Percentiles rank a stretch among this genome's conserved stretches.
These are phyloP conservation scores for Penicillium silybi DNA, from an alignment of 495 filamentous ascomycete genomes.

Conservation along the genomic window DNA sequence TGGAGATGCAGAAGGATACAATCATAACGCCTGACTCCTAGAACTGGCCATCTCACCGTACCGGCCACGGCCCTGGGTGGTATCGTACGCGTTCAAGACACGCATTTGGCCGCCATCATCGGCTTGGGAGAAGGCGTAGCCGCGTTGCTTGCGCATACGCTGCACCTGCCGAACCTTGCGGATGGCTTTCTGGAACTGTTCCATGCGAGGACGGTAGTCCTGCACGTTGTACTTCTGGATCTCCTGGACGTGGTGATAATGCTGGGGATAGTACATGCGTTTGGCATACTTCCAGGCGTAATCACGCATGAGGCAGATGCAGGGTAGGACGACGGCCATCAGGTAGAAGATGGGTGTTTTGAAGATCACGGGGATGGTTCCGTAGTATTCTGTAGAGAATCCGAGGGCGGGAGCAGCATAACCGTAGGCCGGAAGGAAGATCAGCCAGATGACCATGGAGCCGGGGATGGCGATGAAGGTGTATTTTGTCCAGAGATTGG, in stretches of 20 bases:
- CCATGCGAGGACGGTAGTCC: slow-evolving; percentile 98
- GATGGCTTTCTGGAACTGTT: slow-evolving; percentile 99
- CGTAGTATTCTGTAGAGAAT: slow-evolving; percentile 80
- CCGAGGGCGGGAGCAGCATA: slow-evolving; percentile 81
- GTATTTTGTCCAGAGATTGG: slow-evolving; percentile 99
- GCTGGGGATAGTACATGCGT: slow-evolving; percentile 92
- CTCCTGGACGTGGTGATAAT: slow-evolving; percentile 98
- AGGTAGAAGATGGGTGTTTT: slow-evolving; percentile 83
- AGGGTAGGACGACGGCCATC: slow-evolving; percentile 74
- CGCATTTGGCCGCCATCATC: slow-evolving; percentile 81
- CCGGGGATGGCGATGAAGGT: slow-evolving; percentile 94
- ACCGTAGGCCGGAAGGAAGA: slow-evolving; percentile 86
- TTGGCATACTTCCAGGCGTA: slow-evolving; percentile 83
- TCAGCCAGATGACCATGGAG: slow-evolving; percentile 85
- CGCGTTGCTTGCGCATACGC: slow-evolving; percentile 98
- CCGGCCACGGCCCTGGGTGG: slow-evolving; percentile 81
- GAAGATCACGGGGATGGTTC: slow-evolving; percentile 77
- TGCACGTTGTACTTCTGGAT: slow-evolving; percentile 99
- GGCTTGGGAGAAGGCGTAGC: slow-evolving; percentile 96
- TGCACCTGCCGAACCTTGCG: slow-evolving; percentile 98
- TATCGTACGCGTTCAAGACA: slow-evolving; percentile 95
- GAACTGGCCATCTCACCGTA: slow-evolving; percentile 96
- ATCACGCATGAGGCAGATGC: slow-evolving; percentile 82
- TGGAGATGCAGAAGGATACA: slow-evolving; percentile 11
- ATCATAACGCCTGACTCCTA: slow-evolving; percentile 39